Evolutionary conservation across 768 basidiomycete genomes (phyloP), one percentile per base, ranked within the genome.

Genomic region (Xanthoconium purpureum): DNA sequence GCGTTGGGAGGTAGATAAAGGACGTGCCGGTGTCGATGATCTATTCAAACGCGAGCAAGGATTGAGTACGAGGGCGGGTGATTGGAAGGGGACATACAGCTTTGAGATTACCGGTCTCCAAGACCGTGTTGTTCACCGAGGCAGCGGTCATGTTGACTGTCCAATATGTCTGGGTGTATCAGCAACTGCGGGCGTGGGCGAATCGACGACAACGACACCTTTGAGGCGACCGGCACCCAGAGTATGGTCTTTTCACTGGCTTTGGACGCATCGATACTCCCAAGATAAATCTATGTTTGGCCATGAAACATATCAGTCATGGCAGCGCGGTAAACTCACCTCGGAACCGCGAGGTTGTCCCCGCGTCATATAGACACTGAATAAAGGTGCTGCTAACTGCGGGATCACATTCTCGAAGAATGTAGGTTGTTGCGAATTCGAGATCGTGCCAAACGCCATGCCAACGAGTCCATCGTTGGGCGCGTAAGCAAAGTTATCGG

Each of bases 21-120:
- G 85, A 82, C 5, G 85, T 86, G 32, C 87, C 86, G 0, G 85
- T 84, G 63, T 88, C 87, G 55, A 88, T 77, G 18, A 84, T 83
- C 85, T 87, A 17, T 13, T 5, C 3, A 39, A n/a, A 15, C 3
- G n/a, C 14, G 9, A n/a, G n/a, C 11, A 8, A 4, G 18, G 24
- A 20, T 5, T 12, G 40, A 33, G 8, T 7, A 30, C 10, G 20
- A 14, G 20, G 9, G 40, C 13, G 3, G n/a, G 18, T 12, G 20
- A n/a, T 15, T n/a, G 39, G 12, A 30, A n/a, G 40, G 24, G 33
- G 45, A 59, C 62, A 43, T 69, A 69, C 67, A 7, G 63, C 54
- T 9, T 38, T 17, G 28, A 60, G 3, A 38, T 6, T 54, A 11
- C 17, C n/a, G 1, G 46, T 36, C 7, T 42, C 12, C 3, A 62